Evolutionary conservation across 371 early-diverging fungal species (phyloP).

Genomic region (Batkoa obscura): DNA sequence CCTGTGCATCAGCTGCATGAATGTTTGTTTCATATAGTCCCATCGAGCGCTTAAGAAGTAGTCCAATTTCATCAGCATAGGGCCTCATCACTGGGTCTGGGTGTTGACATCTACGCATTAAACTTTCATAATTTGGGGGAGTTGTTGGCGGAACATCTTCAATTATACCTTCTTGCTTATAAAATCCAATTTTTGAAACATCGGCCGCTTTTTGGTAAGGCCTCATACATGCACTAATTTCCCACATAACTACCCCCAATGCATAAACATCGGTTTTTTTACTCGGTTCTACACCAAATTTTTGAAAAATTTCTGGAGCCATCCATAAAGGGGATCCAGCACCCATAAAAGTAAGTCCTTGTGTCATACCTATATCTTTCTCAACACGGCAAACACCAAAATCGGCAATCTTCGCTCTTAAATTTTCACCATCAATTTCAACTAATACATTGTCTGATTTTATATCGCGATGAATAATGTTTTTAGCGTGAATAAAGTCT

Average conservation of each 20-base stretch:
- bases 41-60: constrained; percentile 1
- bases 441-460: constrained; percentile 90
- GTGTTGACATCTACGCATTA: not conserved
- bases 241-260: constrained; percentile 6
- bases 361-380: not conserved
- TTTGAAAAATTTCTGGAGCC: constrained; percentile 5
- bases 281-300: not conserved
- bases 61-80: constrained; percentile 5
- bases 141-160: constrained; percentile 4
- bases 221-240: not conserved
- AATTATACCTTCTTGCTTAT: constrained; percentile 2
- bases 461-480: constrained; percentile 94
- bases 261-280: constrained; percentile 6
- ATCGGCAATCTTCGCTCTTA: constrained; percentile 3
- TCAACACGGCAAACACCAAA: constrained; percentile 1
- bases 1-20: not conserved
- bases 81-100: constrained; percentile 3
- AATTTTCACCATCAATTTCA: constrained; percentile 36
- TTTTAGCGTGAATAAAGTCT: constrained; percentile 48
- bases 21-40: constrained; percentile 11
- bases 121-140: constrained; percentile 2
- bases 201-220: not conserved
- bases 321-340: constrained; percentile 5
- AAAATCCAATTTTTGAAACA: not conserved
- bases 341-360: constrained; percentile 1